These are phyloP conservation scores for Pythium apleroticum DNA, from an alignment of 352 stramenopile genomes.

Conservation along the genomic window DNA sequence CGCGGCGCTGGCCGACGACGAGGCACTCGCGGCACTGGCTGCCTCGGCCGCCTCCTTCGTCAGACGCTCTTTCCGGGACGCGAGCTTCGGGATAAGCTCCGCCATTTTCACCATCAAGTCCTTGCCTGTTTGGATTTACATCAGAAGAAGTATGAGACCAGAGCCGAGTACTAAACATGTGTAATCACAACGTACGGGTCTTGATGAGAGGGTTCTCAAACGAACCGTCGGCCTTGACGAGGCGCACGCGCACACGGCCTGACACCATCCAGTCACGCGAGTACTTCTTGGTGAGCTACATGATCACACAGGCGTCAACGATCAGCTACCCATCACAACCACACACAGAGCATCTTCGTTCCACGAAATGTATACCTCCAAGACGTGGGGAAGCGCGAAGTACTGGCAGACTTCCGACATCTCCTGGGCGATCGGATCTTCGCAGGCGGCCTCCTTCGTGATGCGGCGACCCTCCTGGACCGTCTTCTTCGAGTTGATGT, in stretches of 20 bases:
- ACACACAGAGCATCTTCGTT: conserved; percentile 7
- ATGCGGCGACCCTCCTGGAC: conserved; percentile 78
- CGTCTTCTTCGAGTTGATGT: conserved; percentile 85
- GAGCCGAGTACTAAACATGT: neutral
- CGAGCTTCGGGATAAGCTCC: conserved; percentile 83
- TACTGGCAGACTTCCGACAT: conserved; percentile 86
- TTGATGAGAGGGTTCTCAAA: conserved; percentile 70
- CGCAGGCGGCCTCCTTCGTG: conserved; percentile 59
- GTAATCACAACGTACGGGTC: conserved; percentile 42
- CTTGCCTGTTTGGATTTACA: conserved; percentile 31
- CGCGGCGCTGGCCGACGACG: conserved; percentile 27
- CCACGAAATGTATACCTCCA: conserved; percentile 45
- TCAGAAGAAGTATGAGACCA: neutral
- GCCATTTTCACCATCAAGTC: conserved; percentile 86
- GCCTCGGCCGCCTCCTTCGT: conserved; percentile 68
- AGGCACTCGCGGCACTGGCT: conserved; percentile 23
- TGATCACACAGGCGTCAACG: no score
- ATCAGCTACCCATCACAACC: no score
- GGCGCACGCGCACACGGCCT: conserved; percentile 72
- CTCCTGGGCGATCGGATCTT: conserved; percentile 69
- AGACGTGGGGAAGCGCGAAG: conserved; percentile 76
- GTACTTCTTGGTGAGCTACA: conserved; percentile 74
- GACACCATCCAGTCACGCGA: conserved; percentile 71
- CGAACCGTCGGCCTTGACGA: conserved; percentile 58
- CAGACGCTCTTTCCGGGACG: conserved; percentile 76